Evolutionary conservation across 2,329 filamentous ascomycete species (phyloP).

Genomic region (Alternaria brassicicola): DNA sequence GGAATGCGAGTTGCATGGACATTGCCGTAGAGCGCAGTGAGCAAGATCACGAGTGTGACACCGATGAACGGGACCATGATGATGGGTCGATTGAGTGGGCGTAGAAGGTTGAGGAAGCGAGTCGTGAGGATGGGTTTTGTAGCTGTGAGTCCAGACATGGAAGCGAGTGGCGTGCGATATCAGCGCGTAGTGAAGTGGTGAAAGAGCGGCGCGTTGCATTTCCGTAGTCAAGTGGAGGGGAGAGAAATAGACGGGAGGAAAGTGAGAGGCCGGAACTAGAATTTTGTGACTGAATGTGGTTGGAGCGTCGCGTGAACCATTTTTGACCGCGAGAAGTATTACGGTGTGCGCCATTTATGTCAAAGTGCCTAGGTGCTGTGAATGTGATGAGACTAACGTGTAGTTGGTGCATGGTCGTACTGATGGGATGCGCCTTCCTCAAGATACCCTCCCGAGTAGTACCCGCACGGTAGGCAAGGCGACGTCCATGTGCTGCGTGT

Average conservation of each 20-base stretch:
- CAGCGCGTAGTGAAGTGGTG: background rate
- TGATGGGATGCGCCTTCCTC: background rate
- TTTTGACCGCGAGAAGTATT: background rate
- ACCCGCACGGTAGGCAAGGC: background rate
- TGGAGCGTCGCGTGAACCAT: background rate
- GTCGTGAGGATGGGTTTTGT: background rate
- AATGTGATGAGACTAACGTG: background rate
- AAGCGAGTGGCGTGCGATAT: background rate
- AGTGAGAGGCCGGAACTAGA: no score
- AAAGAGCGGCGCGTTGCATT: background rate
- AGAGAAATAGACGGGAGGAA: no score
- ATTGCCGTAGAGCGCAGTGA: background rate
- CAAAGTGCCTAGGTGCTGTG: background rate
- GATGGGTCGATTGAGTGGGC: background rate
- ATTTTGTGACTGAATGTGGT: background rate
- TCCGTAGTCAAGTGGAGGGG: background rate
- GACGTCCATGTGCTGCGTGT: background rate
- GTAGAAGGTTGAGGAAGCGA: background rate
- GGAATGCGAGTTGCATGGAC: constrained; percentile 20
- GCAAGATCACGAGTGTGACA: background rate
- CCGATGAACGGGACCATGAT: background rate
- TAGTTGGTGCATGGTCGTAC: background rate
- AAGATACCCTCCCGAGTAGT: background rate
- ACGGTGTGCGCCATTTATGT: background rate
- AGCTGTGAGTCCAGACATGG: background rate